These are phyloP conservation scores for Cystofilobasidium capitatum DNA, from an alignment of 768 basidiomycete species.

Conservation along the genomic window DNA sequence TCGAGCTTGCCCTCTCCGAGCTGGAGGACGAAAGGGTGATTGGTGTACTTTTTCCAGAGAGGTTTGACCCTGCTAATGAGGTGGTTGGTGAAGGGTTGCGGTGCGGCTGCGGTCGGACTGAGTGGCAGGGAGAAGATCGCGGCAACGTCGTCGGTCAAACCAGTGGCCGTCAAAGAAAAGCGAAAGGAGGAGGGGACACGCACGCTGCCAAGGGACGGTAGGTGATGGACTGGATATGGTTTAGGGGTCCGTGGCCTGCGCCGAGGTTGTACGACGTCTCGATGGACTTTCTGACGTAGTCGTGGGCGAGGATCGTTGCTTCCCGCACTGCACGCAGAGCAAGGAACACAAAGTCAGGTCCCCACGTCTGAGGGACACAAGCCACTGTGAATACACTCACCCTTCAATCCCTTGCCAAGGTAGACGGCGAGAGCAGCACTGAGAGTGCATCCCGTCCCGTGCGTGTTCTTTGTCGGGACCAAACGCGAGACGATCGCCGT, in stretches of 20 bases:
- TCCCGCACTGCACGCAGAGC: slow-evolving; percentile 45
- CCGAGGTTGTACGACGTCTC: slow-evolving; percentile 52
- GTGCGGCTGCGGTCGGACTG: slow-evolving; percentile 53
- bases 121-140: background rate
- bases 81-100: slow-evolving; percentile 58
- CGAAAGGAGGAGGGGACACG: slow-evolving; percentile 37
- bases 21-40: slow-evolving; percentile 72
- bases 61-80: slow-evolving; percentile 50
- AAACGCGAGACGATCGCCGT: slow-evolving; percentile 42
- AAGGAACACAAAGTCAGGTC: background rate
- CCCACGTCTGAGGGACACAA: background rate
- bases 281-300: slow-evolving; percentile 69
- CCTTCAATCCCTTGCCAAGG: slow-evolving; percentile 16
- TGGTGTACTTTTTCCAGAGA: slow-evolving; percentile 63
- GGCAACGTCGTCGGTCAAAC: background rate
- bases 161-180: background rate
- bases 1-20: slow-evolving; percentile 65
- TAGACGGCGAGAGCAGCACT: slow-evolving; percentile 63
- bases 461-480: slow-evolving; percentile 54
- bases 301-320: slow-evolving; percentile 53
- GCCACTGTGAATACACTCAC: background rate
- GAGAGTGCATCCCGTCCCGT: slow-evolving; percentile 90
- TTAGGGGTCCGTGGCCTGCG: slow-evolving; percentile 69
- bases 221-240: slow-evolving; percentile 62
- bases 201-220: slow-evolving; percentile 49